A percentile compares a stretch with the other conserved stretches of the same genome.
These are phyloP conservation scores for Chrysanthemum makinoi DNA, from an alignment of 129 eudicot genomes.

Conservation along the genomic window DNA sequence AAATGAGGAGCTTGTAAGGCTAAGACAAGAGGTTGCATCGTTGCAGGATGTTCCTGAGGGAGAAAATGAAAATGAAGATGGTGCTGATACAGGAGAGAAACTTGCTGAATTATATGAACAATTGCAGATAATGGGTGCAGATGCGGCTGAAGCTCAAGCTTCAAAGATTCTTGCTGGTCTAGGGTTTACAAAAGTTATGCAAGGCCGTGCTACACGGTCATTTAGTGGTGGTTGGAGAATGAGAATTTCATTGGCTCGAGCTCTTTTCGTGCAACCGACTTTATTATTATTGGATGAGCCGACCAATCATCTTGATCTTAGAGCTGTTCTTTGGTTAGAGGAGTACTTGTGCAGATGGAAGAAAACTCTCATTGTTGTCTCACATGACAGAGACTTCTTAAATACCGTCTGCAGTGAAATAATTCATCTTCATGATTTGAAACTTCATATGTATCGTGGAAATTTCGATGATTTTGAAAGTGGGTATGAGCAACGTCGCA, in stretches of 20 bases:
- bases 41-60: not conserved
- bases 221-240: conserved; percentile 20
- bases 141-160: conserved; percentile 22
- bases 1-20: conserved; percentile 8
- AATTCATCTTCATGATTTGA: conserved; percentile 16
- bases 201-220: conserved; percentile 10
- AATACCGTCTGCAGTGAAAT: conserved; percentile 17
- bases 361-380: conserved; percentile 17
- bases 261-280: conserved; percentile 15
- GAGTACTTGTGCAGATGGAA: conserved; percentile 17
- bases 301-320: conserved; percentile 14
- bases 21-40: conserved; percentile 5
- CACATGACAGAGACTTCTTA: conserved; percentile 10
- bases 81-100: conserved; percentile 12
- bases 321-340: conserved; percentile 16
- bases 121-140: conserved; percentile 12
- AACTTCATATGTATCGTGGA: conserved; percentile 12
- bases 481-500: conserved; percentile 17
- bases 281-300: conserved; percentile 11
- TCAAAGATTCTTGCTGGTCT: conserved; percentile 20
- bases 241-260: conserved; percentile 19
- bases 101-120: conserved; percentile 12
- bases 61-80: not conserved
- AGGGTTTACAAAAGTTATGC: conserved; percentile 17
- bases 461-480: conserved; percentile 18